Conservation (phyloP, 768 basidiomycete species). For the Termitomyces sp. region DNA sequence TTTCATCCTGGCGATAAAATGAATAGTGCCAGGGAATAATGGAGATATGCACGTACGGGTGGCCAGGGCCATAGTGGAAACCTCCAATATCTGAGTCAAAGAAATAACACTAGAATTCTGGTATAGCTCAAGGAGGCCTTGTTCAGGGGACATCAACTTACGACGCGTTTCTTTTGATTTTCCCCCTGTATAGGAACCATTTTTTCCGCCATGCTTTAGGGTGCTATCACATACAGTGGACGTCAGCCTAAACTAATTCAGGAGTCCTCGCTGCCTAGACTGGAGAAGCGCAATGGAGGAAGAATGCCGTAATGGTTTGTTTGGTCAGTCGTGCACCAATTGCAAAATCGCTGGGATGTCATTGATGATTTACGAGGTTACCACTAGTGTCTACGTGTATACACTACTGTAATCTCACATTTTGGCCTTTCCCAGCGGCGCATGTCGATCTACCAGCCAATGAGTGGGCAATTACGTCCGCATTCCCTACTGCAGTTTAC, state of each 20-base stretch:
- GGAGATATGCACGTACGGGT: constrained; percentile 49
- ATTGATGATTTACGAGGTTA: neutral
- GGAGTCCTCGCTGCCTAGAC: neutral
- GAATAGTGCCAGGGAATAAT: constrained; percentile 8
- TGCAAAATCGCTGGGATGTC: neutral
- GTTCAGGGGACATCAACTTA: constrained; percentile 36
- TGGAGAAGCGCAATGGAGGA: neutral
- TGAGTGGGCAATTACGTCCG: constrained; percentile 2
- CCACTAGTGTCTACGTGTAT: neutral
- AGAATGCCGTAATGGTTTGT: constrained; percentile 5
- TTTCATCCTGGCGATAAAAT: constrained; percentile 66
- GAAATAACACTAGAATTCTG: constrained; percentile 80
- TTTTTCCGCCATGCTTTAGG: constrained; percentile 34
- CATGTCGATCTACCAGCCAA: constrained; percentile 37
- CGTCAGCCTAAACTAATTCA: neutral
- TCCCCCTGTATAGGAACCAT: constrained; percentile 71
- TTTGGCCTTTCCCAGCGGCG: constrained; percentile 60
- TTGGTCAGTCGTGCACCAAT: constrained; percentile 1
- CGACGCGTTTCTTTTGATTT: constrained; percentile 79
- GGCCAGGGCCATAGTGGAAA: constrained; percentile 98
- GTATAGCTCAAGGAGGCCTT: neutral
- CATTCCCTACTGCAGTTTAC: constrained; percentile 24
- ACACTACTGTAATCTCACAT: constrained; percentile 28
- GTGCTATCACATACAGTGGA: constrained; percentile 10
- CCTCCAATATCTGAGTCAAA: constrained; percentile 99